Percentiles rank a stretch among this genome's conserved stretches.
phyloP scores from a whole-genome alignment of 2,329 filamentous ascomycete species.

The Biscogniauxia mediterranea region DNA sequence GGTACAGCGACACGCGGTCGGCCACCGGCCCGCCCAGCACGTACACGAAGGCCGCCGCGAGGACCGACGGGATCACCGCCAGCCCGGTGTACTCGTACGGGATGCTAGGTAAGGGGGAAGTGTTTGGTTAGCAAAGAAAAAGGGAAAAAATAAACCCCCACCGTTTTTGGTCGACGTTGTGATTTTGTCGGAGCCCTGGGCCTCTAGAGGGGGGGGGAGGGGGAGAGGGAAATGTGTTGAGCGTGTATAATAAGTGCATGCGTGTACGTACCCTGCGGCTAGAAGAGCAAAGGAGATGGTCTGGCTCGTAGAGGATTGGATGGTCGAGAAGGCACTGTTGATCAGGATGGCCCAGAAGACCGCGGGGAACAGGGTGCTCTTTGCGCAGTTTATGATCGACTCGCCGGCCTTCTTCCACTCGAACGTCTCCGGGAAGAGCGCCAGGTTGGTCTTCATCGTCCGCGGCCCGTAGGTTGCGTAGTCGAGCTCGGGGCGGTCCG shows the following conservation, averaged over 20 bases:
- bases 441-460: constrained; percentile 32
- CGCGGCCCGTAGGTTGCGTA: constrained; percentile 25
- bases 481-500: constrained; percentile 30
- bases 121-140: constrained; percentile 2
- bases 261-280: constrained; percentile 27
- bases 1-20: constrained; percentile 28
- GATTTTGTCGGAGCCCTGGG: too few relatives aligned
- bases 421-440: constrained; percentile 31
- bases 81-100: constrained; percentile 17
- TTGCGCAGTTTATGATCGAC: constrained; percentile 30
- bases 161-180: too few relatives aligned
- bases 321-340: constrained; percentile 30
- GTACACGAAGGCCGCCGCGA: constrained; percentile 16
- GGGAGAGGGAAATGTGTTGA: too few relatives aligned
- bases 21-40: constrained; percentile 35
- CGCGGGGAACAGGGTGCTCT: constrained; percentile 34
- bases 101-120: constrained; percentile 1
- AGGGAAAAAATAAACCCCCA: too few relatives aligned
- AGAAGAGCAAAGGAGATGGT: constrained; percentile 25
- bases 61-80: constrained; percentile 13
- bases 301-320: constrained; percentile 28
- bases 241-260: neutral
- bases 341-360: constrained; percentile 34
- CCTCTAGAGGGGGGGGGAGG: neutral
- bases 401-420: constrained; percentile 26